Percentiles rank a stretch among this genome's conserved stretches.
These are phyloP conservation scores for Amphirosellinia nigrospora DNA, from an alignment of 495 filamentous ascomycete genomes.

Conservation along the genomic window DNA sequence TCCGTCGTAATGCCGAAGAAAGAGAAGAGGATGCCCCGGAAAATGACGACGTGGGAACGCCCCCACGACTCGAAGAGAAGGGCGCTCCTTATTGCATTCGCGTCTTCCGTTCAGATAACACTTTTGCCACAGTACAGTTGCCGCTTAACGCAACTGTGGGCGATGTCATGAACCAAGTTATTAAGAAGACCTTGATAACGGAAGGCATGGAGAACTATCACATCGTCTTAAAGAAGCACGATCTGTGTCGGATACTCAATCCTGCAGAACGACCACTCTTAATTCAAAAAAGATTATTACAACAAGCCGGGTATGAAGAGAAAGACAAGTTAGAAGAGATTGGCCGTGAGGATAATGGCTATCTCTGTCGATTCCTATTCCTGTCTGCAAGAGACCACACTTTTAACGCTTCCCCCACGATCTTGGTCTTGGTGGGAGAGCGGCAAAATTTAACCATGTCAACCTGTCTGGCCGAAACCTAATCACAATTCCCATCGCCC, in stretches of 20 bases:
- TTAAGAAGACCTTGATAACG: slow-evolving; percentile 88
- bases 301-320: slow-evolving; percentile 90
- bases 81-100: slow-evolving; percentile 82
- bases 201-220: slow-evolving; percentile 93
- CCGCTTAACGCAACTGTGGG: slow-evolving; percentile 79
- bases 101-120: slow-evolving; percentile 91
- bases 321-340: slow-evolving; percentile 90
- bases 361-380: slow-evolving; percentile 94
- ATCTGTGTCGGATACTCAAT: slow-evolving; percentile 81
- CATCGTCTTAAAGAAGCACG: slow-evolving; percentile 91
- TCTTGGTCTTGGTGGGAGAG: slow-evolving; percentile 73
- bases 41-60: slow-evolving; percentile 67
- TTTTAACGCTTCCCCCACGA: slow-evolving; percentile 68
- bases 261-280: slow-evolving; percentile 81
- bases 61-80: slow-evolving; percentile 69
- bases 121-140: slow-evolving; percentile 88
- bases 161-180: slow-evolving; percentile 82
- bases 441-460: slow-evolving; percentile 90
- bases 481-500: slow-evolving; percentile 89
- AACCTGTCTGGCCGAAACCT: slow-evolving; percentile 91
- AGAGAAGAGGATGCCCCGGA: slow-evolving; percentile 47
- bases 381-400: slow-evolving; percentile 84
- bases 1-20: slow-evolving; percentile 72
- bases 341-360: slow-evolving; percentile 97
- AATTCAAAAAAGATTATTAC: slow-evolving; percentile 90